These are phyloP conservation scores for Neofusicoccum cordaticola DNA, from an alignment of 2,329 filamentous ascomycete species.

Conservation along the genomic window DNA sequence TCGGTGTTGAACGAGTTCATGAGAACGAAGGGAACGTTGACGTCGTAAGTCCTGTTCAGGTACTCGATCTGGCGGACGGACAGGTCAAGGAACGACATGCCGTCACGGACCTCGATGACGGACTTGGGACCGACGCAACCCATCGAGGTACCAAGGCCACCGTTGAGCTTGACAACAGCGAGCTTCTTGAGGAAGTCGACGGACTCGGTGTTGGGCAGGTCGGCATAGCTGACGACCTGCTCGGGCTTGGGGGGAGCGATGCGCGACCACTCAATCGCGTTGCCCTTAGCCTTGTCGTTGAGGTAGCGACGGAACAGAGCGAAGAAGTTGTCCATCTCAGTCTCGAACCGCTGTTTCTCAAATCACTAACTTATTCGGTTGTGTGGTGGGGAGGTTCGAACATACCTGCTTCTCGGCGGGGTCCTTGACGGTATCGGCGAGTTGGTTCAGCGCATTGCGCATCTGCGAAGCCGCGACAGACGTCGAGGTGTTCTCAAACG, in stretches of 20 bases:
- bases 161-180: constrained; percentile 97
- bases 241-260: constrained; percentile 89
- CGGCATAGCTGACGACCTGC: constrained; percentile 93
- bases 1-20: constrained; percentile 99
- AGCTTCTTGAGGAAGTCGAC: constrained; percentile 96
- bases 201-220: constrained; percentile 83
- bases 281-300: constrained; percentile 98
- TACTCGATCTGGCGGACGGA: constrained; percentile 99
- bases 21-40: constrained; percentile 96
- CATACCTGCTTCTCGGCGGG: constrained; percentile 72
- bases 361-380: constrained; percentile 14
- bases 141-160: constrained; percentile 99
- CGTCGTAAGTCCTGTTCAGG: constrained; percentile 95
- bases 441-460: constrained; percentile 93
- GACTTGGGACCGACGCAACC: constrained; percentile 99
- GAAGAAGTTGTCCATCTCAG: constrained; percentile 99
- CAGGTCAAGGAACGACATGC: constrained; percentile 99
- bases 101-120: constrained; percentile 97
- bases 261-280: constrained; percentile 91
- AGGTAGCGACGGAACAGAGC: constrained; percentile 96
- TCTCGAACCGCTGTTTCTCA: constrained; percentile 74
- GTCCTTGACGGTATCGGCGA: constrained; percentile 86
- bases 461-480: constrained; percentile 98
- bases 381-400: constrained; percentile 19
- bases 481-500: constrained; percentile 98